Evolutionary conservation across 2,329 filamentous ascomycete species (phyloP).

Genomic region (Paraphoma sp.): DNA sequence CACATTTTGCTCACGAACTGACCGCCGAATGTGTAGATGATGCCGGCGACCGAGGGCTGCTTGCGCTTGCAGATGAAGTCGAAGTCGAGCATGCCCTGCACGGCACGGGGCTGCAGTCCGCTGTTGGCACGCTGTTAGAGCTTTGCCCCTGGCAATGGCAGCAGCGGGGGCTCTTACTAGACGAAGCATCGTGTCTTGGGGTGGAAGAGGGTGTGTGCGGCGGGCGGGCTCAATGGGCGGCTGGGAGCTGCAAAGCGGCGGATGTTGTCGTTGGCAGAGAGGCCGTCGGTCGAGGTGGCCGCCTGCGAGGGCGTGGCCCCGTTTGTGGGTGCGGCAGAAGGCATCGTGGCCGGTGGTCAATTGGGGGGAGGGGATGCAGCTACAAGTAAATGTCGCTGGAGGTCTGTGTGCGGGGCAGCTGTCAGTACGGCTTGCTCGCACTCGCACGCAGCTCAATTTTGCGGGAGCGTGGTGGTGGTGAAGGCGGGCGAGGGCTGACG

Average conservation of each 20-base stretch:
- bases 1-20: slow-evolving; percentile 99
- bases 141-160: not conserved
- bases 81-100: slow-evolving; percentile 82
- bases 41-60: slow-evolving; percentile 95
- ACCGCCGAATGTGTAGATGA: slow-evolving; percentile 99
- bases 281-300: slow-evolving; percentile 40
- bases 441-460: not conserved
- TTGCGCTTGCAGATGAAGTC: slow-evolving; percentile 99
- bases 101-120: slow-evolving; percentile 88
- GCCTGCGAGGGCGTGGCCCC: slow-evolving; percentile 31
- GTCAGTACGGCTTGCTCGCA: slow-evolving; percentile 19
- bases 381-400: slow-evolving; percentile 3
- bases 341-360: slow-evolving; percentile 50
- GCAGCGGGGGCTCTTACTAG: slow-evolving; percentile 66
- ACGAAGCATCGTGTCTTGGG: slow-evolving; percentile 99
- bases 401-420: slow-evolving; percentile 10
- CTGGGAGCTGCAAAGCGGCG: slow-evolving; percentile 93
- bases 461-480: not conserved
- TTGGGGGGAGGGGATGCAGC: slow-evolving; percentile 10
- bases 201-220: slow-evolving; percentile 93
- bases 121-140: slow-evolving; percentile 49
- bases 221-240: slow-evolving; percentile 86
- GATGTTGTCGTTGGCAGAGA: slow-evolving; percentile 97
- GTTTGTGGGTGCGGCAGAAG: slow-evolving; percentile 48
- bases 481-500: slow-evolving; percentile 29